Evolutionary conservation across 2,329 filamentous ascomycete species (phyloP), one percentile per base, ranked within the genome.

Genomic region (Fusarium albidum): DNA sequence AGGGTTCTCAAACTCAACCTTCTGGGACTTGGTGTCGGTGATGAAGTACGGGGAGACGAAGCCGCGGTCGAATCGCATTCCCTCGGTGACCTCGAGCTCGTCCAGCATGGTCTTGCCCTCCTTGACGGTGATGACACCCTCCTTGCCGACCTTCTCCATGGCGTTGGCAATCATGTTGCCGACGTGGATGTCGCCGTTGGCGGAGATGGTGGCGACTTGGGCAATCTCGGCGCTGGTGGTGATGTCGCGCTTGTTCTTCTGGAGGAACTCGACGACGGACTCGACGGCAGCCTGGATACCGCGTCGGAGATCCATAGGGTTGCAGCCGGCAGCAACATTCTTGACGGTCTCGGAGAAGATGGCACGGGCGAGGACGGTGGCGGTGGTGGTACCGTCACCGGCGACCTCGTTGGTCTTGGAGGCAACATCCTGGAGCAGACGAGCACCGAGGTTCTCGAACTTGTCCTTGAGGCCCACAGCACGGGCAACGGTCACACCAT

Each of bases 321-420:
- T 99, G 89, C 95, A 99, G 73, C 95, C 95, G 61, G 95, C 95
- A 65, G 95, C 95, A 64, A 99, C 95, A 77, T 99, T 99, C 89
- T 99, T 99, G 75, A 98, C 95, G 49, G 94, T 98, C 85, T 99
- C 95, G 77, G 95, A 96, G 86, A 99, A 99, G 80, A 99, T 99
- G 75, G 93, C 91, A 69, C 92, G 91, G 68, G 92, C 95, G 66
- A 99, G 91, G 66, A 98, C 95, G 62, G 95, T 99, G 64, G 95
- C 95, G 64, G 93, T 96, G 64, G 95, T 99, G 69, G 95, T 99
- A 79, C 95, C 95, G 77, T 99, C 95, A 89, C 95, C 95, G 66
- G 95, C 95, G 68, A 92, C 88, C 82, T 99, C 95, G 83, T 99
- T 99, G 74, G 95, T 99, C 88, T 99, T 99, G 73, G 91, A 95